Evolutionary conservation across 2,329 filamentous ascomycete species (phyloP).

Genomic region (Paraconiothyrium brasiliense): DNA sequence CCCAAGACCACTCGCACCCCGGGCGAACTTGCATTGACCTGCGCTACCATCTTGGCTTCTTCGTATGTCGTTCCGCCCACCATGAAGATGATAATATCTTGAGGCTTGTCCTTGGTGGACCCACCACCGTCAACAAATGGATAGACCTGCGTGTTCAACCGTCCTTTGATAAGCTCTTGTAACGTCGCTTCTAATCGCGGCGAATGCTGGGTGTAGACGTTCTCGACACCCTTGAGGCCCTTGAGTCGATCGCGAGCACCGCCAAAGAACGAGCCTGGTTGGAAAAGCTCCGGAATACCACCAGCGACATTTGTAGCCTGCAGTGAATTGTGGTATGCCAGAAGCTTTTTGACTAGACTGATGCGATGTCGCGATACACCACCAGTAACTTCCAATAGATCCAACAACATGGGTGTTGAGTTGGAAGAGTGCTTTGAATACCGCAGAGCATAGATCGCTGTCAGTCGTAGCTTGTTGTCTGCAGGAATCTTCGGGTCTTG

Average conservation of each 20-base stretch:
- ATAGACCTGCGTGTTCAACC: slow-evolving; percentile 84
- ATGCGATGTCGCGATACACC: slow-evolving; percentile 79
- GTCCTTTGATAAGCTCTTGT: slow-evolving; percentile 92
- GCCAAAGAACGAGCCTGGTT: slow-evolving; percentile 86
- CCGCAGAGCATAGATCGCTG: slow-evolving; percentile 92
- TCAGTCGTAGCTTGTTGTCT: slow-evolving; percentile 86
- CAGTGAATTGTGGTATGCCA: slow-evolving; percentile 86
- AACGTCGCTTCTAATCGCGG: slow-evolving; percentile 86
- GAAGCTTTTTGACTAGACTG: slow-evolving; percentile 80
- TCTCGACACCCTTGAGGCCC: slow-evolving; percentile 95
- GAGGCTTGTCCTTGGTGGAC: slow-evolving; percentile 90
- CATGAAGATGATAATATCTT: slow-evolving; percentile 96
- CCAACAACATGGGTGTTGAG: slow-evolving; percentile 82
- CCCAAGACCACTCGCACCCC: slow-evolving; percentile 90
- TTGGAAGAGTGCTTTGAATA: slow-evolving; percentile 89
- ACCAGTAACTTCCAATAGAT: slow-evolving; percentile 86
- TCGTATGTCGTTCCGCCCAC: slow-evolving; percentile 94
- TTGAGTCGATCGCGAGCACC: slow-evolving; percentile 89
- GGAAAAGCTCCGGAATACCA: slow-evolving; percentile 90
- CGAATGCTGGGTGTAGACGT: slow-evolving; percentile 98
- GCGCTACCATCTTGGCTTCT: slow-evolving; percentile 95
- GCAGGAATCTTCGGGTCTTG: slow-evolving; percentile 78
- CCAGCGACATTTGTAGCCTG: slow-evolving; percentile 76
- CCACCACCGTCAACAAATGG: slow-evolving; percentile 92
- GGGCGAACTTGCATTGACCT: slow-evolving; percentile 89